phyloP scores from a whole-genome alignment of 202 grass and related monocot species.

The Sporobolus alterniflorus region DNA sequence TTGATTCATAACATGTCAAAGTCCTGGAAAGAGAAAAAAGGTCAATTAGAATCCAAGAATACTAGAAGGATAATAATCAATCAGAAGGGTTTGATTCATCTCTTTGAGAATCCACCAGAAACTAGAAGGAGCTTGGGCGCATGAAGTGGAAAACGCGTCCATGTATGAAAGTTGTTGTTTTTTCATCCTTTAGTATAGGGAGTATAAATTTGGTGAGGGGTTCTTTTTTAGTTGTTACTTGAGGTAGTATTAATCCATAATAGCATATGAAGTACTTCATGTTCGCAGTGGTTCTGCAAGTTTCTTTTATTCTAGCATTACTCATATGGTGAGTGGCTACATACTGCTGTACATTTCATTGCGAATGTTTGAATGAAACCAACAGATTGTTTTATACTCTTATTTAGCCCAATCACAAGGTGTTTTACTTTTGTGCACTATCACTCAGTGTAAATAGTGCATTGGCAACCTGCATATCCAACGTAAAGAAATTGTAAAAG shows the following conservation, averaged over 20 bases:
- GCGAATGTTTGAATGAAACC: neutral
- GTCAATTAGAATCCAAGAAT: neutral
- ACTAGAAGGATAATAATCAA: neutral
- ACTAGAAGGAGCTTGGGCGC: neutral
- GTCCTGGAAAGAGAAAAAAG: neutral
- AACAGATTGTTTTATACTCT: too few species aligned
- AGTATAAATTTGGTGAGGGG: neutral
- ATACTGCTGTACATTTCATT: neutral
- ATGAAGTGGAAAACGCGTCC: neutral
- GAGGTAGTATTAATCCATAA: neutral
- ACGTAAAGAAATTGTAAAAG: constrained; percentile 1
- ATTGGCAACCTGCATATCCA: neutral
- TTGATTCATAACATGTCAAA: neutral
- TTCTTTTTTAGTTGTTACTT: neutral
- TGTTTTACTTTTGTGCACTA: neutral
- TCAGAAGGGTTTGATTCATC: neutral
- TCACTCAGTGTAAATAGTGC: too few species aligned
- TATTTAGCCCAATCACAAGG: too few species aligned
- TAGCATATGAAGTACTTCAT: neutral
- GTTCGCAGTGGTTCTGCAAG: neutral
- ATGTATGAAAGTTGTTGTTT: neutral
- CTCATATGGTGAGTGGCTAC: neutral
- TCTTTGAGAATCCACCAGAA: neutral
- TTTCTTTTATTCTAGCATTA: neutral
- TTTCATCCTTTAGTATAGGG: neutral